phyloP scores from a whole-genome alignment of 2,329 filamentous ascomycete species.

The Verticillium zaregamsianum region DNA sequence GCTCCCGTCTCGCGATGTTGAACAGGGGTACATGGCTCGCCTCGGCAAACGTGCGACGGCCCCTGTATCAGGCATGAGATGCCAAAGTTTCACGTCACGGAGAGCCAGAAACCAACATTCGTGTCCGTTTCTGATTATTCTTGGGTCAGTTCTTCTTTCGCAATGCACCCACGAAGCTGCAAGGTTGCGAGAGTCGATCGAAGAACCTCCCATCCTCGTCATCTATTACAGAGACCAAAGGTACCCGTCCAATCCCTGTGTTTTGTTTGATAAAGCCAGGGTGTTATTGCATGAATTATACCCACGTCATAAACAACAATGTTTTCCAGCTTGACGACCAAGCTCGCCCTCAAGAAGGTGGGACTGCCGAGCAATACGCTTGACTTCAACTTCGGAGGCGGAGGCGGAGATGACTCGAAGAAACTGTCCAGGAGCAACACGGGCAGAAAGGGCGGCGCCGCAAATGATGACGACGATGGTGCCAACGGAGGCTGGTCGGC shows the following conservation, averaged over 20 bases:
- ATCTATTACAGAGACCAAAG: background rate
- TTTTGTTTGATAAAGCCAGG: background rate
- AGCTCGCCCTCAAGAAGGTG: slow-evolving; percentile 53
- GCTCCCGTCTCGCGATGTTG: slow-evolving; percentile 6
- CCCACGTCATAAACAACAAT: slow-evolving; percentile 27
- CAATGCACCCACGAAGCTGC: background rate
- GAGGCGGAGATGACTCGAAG: slow-evolving; percentile 23
- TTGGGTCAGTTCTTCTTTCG: background rate
- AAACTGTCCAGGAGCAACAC: slow-evolving; percentile 25
- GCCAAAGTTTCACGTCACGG: background rate
- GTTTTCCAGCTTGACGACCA: slow-evolving; percentile 53
- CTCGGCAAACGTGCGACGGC: slow-evolving; percentile 19
- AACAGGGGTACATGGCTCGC: slow-evolving; percentile 4
- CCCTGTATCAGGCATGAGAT: slow-evolving; percentile 19
- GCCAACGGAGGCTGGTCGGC: slow-evolving; percentile 30
- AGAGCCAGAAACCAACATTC: background rate
- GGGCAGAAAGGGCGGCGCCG: slow-evolving; percentile 18
- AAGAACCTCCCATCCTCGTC: background rate
- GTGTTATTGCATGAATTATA: background rate
- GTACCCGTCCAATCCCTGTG: background rate
- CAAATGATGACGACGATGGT: slow-evolving; percentile 18
- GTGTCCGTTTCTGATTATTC: background rate
- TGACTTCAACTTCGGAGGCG: slow-evolving; percentile 30
- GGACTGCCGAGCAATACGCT: slow-evolving; percentile 49
- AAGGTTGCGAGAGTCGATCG: background rate